phyloP scores from a whole-genome alignment of 192 early-diverging fungal species.

The Coemansia pectinata region DNA sequence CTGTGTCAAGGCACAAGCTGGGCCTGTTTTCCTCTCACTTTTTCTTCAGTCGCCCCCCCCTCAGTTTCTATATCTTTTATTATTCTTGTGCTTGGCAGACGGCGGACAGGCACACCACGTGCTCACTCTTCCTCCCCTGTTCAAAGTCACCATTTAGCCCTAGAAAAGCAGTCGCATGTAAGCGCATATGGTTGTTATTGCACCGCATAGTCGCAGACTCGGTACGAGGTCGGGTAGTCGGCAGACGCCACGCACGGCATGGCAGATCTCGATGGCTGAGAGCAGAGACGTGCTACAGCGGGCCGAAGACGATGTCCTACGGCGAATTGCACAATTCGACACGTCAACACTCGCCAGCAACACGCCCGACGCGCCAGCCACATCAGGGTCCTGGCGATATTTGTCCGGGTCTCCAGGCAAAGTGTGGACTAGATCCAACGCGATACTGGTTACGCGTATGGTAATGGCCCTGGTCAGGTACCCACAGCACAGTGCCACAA shows the following conservation, averaged over 20 bases:
- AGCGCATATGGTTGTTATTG: background rate
- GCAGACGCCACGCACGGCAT: background rate
- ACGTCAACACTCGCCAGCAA: background rate
- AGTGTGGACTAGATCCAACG: conserved; percentile 18
- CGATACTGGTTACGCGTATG: conserved; percentile 5
- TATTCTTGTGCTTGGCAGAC: background rate
- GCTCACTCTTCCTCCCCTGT: background rate
- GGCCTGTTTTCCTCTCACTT: background rate
- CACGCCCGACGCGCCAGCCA: background rate
- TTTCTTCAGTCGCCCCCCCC: background rate
- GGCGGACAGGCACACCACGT: background rate
- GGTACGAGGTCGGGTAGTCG: background rate
- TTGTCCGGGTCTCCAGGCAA: conserved; percentile 3
- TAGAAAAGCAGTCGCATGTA: background rate
- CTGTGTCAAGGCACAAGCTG: background rate
- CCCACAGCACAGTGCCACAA: conserved; percentile 26
- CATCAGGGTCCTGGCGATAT: background rate
- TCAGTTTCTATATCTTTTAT: background rate
- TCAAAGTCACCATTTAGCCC: background rate
- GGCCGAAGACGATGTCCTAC: conserved; percentile 26
- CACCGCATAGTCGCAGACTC: background rate
- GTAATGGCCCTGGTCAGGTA: conserved; percentile 15
- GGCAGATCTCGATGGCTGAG: background rate
- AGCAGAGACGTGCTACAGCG: background rate
- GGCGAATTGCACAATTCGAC: conserved; percentile 6